Percentiles rank a stretch among this genome's conserved stretches.
These are phyloP conservation scores for Suhomyces prunicola DNA, from an alignment of 805 yeast species.

Conservation along the genomic window DNA sequence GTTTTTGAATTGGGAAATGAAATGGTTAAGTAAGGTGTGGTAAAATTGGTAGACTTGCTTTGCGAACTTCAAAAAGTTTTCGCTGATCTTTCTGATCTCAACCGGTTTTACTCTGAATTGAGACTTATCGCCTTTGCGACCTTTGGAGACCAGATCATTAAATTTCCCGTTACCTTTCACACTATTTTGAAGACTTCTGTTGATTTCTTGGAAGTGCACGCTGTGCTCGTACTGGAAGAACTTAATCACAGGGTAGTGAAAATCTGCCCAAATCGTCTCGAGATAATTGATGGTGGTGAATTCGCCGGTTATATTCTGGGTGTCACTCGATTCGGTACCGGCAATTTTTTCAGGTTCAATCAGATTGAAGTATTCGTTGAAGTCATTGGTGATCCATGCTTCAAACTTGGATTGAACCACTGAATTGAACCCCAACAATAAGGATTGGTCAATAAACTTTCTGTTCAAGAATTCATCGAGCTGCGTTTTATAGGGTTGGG, in stretches of 20 bases:
- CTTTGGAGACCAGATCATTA: background rate
- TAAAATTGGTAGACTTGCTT: constrained; percentile 50
- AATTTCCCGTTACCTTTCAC: background rate
- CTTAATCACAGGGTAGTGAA: constrained; percentile 64
- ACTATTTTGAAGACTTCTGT: constrained; percentile 8
- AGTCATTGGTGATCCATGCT: constrained; percentile 36
- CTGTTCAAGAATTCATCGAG: constrained; percentile 22
- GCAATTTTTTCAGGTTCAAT: constrained; percentile 8
- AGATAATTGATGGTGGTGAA: constrained; percentile 35
- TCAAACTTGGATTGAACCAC: constrained; percentile 48
- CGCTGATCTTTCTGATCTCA: constrained; percentile 56
- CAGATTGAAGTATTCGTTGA: constrained; percentile 27
- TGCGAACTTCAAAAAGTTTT: constrained; percentile 47
- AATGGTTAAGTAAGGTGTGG: constrained; percentile 36
- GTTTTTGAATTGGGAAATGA: constrained; percentile 36
- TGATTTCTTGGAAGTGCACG: constrained; percentile 17
- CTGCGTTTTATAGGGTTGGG: constrained; percentile 19
- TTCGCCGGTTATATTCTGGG: constrained; percentile 11
- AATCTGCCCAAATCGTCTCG: constrained; percentile 55
- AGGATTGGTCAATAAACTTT: constrained; percentile 36
- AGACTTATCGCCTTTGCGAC: background rate
- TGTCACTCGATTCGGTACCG: constrained; percentile 17
- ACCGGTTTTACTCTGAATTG: constrained; percentile 37
- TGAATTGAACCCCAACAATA: constrained; percentile 47
- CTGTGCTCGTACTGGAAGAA: constrained; percentile 46